Evolutionary conservation across 2,329 filamentous ascomycete genomes (phyloP).

Genomic region (Fusarium sambucinum): DNA sequence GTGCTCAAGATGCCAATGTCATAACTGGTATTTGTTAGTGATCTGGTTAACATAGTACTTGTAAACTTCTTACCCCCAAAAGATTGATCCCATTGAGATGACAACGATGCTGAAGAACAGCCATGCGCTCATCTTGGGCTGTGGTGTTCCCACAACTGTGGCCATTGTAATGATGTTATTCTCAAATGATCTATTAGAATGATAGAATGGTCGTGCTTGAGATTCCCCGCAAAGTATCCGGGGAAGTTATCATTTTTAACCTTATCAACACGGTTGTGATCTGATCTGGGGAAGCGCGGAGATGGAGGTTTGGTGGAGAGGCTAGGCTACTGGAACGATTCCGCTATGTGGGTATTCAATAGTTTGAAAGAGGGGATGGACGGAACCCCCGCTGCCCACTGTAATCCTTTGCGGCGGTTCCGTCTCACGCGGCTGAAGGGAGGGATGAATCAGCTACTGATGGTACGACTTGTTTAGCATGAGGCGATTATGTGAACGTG

Average conservation of each 20-base stretch:
- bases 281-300: conserved; percentile 22
- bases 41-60: accelerated
- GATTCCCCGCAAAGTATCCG: conserved; percentile 10
- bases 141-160: conserved; percentile 8
- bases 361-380: not conserved
- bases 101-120: conserved; percentile 22
- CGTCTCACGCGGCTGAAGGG: not conserved
- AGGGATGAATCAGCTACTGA: not conserved
- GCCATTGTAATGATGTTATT: conserved; percentile 1
- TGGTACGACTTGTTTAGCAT: not conserved
- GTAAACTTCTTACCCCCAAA: conserved; percentile 3
- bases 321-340: conserved; percentile 14
- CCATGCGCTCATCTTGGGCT: conserved; percentile 27
- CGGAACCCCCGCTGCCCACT: conserved; percentile 14
- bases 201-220: not conserved
- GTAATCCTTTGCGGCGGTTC: conserved; percentile 1
- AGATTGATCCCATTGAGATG: conserved; percentile 25
- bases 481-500: accelerated
- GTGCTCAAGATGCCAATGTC: conserved; percentile 26
- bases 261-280: conserved; percentile 4
- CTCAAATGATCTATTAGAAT: not conserved
- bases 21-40: not conserved
- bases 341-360: conserved; percentile 3
- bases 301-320: not conserved
- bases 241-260: conserved; percentile 26